Base-by-base conservation (phyloP, 768 basidiomycete species). In the Lyophyllum shimeji region DNA sequence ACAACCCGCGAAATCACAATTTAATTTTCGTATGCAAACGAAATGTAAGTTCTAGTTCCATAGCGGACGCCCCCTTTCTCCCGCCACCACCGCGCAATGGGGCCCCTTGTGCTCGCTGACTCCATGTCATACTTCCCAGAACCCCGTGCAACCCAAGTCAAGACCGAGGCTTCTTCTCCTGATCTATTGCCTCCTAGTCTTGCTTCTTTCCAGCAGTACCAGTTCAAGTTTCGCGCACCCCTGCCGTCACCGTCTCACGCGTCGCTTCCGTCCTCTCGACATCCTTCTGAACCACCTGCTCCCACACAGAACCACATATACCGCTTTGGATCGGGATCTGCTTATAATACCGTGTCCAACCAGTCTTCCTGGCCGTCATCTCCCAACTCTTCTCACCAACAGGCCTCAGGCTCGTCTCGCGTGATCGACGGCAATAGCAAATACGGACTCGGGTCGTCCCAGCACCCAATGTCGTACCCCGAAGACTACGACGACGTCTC, bases 401-500 rank as follows among this genome's bases (percentile, higher is more conserved):
- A 52, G 23, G 13, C 43, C 21, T 56, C 63, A n/a, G 24, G 50
- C 18, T 53, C 54, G 27, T 54, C 58, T 58, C 60, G 58, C 34
- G 52, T 62, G 63, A 29, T 55, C 21, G 58, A 58, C 46, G 62
- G 58, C n/a, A 55, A 39, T 47, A 46, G 44, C 24, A 57, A 59
- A 29, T 58, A 63, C 48, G 63, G 65, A 37, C 52, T 58, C 20
- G 56, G 27, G 20, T 53, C 47, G 45, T 47, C 60, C 55, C 65
- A 57, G 42, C 63, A 65, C 50, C 63, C 68, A 57, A 66, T 81
- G 64, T 72, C 80, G 20, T 83, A 83, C 66, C 73, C 71, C 37
- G 85, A 87, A 61, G 86, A 86, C 21, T 86, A 85, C 66, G 86
- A 86, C 55, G 84, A 87, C 58, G 69, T 72, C 17, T 74, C 80